These are phyloP conservation scores for Obba rivulosa DNA, from an alignment of 768 basidiomycete species.

Conservation along the genomic window DNA sequence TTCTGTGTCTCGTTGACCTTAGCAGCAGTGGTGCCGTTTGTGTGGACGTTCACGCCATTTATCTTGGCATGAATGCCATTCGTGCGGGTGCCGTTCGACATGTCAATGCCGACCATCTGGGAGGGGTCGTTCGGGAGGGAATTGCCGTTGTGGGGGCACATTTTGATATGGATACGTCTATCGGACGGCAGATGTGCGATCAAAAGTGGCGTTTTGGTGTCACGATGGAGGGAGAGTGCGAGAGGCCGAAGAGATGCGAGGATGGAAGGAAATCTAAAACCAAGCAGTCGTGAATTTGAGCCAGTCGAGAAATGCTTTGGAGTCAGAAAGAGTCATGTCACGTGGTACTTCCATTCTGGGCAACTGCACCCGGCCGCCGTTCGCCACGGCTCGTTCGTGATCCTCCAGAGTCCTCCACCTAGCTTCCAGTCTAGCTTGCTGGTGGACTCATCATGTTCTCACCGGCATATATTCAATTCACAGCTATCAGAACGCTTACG, in stretches of 20 bases:
- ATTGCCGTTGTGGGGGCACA: slow-evolving; percentile 63
- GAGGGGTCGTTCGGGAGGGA: slow-evolving; percentile 34
- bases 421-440: too few relatives aligned
- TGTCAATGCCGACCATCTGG: slow-evolving; percentile 72
- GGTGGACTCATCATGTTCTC: too few relatives aligned
- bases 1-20: slow-evolving; percentile 32
- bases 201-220: neutral
- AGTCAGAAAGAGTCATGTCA: too few relatives aligned
- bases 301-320: too few relatives aligned
- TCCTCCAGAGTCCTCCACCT: too few relatives aligned
- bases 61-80: slow-evolving; percentile 26
- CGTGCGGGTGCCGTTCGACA: slow-evolving; percentile 37
- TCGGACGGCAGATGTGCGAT: neutral
- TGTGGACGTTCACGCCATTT: slow-evolving; percentile 35
- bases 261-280: too few relatives aligned
- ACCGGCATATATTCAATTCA: too few relatives aligned
- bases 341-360: too few relatives aligned
- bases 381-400: too few relatives aligned
- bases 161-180: slow-evolving; percentile 24
- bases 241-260: neutral
- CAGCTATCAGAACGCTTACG: too few relatives aligned
- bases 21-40: slow-evolving; percentile 25
- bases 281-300: too few relatives aligned
- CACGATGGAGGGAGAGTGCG: neutral
- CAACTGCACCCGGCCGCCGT: too few relatives aligned